phyloP scores from a whole-genome alignment of 2,329 filamentous ascomycete species.

The Colletotrichum limetticola region DNA sequence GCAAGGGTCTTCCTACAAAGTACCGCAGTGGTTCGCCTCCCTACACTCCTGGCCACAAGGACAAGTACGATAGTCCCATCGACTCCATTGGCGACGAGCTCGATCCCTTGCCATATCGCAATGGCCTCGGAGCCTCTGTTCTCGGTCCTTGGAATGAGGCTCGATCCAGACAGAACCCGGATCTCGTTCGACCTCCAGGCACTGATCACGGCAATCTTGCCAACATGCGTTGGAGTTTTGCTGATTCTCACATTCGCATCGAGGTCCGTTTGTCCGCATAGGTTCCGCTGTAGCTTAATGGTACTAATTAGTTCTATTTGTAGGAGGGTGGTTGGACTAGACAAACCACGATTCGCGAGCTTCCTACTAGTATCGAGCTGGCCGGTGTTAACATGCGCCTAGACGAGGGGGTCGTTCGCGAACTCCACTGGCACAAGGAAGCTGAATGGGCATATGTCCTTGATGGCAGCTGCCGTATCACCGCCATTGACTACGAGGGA shows the following conservation, averaged over 20 bases:
- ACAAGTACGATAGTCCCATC: constrained; percentile 71
- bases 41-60: constrained; percentile 68
- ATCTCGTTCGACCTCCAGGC: constrained; percentile 76
- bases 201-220: constrained; percentile 77
- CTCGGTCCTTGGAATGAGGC: constrained; percentile 76
- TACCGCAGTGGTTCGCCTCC: constrained; percentile 55
- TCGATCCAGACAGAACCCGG: constrained; percentile 77
- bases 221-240: constrained; percentile 80
- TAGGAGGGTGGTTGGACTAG: constrained; percentile 82
- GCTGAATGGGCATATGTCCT: constrained; percentile 83
- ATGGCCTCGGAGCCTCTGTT: constrained; percentile 73
- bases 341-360: constrained; percentile 75
- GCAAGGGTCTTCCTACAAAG: constrained; percentile 56
- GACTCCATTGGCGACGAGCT: constrained; percentile 69
- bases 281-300: background rate
- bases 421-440: constrained; percentile 85
- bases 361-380: constrained; percentile 74
- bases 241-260: constrained; percentile 71
- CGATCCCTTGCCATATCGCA: constrained; percentile 73
- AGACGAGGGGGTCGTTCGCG: constrained; percentile 76
- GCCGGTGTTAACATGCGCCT: constrained; percentile 86
- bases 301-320: background rate
- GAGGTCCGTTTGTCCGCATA: constrained; percentile 57
- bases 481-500: constrained; percentile 78
- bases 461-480: constrained; percentile 76